Percentiles rank a stretch among this genome's conserved stretches.
Evolutionary conservation across 805 yeast species (phyloP).

Genomic region (Kockiozyma suomiensis): DNA sequence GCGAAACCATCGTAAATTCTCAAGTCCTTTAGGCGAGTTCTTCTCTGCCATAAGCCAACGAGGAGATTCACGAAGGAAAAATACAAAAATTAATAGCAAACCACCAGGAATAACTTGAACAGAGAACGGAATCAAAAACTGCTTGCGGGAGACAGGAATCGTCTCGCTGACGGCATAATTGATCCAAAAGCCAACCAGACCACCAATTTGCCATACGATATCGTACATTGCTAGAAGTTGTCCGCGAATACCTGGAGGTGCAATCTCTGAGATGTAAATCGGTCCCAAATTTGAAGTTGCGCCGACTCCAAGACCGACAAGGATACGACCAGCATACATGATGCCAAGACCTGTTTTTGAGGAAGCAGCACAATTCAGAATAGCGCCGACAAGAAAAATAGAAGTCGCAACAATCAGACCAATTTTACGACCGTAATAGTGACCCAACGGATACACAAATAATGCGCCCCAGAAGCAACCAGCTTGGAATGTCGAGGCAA

Average conservation of each 20-base stretch:
- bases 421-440: conserved; percentile 68
- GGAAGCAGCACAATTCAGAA: conserved; percentile 32
- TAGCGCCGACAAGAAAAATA: conserved; percentile 36
- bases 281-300: conserved; percentile 58
- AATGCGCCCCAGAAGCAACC: conserved; percentile 24
- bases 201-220: conserved; percentile 55
- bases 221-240: conserved; percentile 63
- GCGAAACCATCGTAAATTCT: conserved; percentile 48
- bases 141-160: conserved; percentile 42
- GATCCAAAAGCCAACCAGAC: conserved; percentile 54
- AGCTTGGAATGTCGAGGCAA: conserved; percentile 64
- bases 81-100: conserved; percentile 52
- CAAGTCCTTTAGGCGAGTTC: conserved; percentile 58
- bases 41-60: conserved; percentile 65
- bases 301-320: conserved; percentile 59
- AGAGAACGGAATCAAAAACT: conserved; percentile 37
- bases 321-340: conserved; percentile 50
- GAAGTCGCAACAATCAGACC: conserved; percentile 9
- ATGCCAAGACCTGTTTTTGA: conserved; percentile 19
- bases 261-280: conserved; percentile 67
- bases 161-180: conserved; percentile 51
- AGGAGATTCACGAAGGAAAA: conserved; percentile 63
- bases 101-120: conserved; percentile 33
- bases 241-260: conserved; percentile 79
- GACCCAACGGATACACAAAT: conserved; percentile 63